These are phyloP conservation scores for Sinapis alba DNA, from an alignment of 441 rosid species.

Conservation along the genomic window DNA sequence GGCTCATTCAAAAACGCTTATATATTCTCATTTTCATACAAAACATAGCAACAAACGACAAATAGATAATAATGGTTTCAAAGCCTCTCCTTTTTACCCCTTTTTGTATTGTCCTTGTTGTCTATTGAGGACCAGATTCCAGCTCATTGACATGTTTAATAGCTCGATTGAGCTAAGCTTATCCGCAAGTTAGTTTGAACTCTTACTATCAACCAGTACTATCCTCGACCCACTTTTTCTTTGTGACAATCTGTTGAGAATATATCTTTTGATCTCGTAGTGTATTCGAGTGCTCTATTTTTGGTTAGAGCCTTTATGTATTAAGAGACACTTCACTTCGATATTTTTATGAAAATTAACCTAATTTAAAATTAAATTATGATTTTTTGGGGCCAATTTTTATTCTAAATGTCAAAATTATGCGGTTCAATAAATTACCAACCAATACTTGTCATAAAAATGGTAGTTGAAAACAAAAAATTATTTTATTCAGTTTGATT, in stretches of 20 bases:
- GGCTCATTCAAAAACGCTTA: not conserved
- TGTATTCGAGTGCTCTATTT: conserved; percentile 11
- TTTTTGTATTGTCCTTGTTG: conserved; percentile 28
- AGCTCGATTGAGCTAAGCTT: conserved; percentile 25
- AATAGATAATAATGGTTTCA: not conserved
- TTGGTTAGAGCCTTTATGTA: conserved; percentile 11
- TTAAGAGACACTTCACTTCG: conserved; percentile 9
- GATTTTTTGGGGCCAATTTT: not conserved
- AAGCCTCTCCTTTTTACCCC: conserved; percentile 14
- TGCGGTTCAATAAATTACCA: not conserved
- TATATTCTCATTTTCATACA: conserved; percentile 1
- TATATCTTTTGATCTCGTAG: not conserved
- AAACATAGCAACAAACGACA: conserved; percentile 20
- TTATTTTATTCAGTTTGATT: not conserved
- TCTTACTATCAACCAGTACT: conserved; percentile 1
- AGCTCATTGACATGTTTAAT: conserved; percentile 27
- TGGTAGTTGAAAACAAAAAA: not conserved
- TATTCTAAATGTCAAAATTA: not conserved
- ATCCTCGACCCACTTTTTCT: not conserved
- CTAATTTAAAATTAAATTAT: not conserved
- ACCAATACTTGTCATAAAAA: not conserved
- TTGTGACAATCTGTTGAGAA: not conserved
- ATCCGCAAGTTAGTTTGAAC: conserved; percentile 13
- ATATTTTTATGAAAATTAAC: not conserved
- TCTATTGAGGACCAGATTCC: conserved; percentile 7